A percentile compares a stretch with the other conserved stretches of the same genome.
Conservation (phyloP, 306 rosid species). For the Begonia peltatifolia region DNA sequence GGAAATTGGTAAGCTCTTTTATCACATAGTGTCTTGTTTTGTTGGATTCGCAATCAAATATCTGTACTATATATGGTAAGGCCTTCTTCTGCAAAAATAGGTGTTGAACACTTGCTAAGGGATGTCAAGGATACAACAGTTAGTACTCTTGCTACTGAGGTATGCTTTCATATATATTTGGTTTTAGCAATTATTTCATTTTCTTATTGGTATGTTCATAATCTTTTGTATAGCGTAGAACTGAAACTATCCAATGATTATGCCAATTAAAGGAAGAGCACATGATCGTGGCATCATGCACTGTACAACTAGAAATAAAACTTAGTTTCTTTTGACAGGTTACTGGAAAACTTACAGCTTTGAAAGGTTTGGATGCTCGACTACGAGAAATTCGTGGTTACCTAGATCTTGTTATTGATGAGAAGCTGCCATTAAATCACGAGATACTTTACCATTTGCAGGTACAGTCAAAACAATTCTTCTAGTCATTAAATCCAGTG, state of each 20-base stretch:
- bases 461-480: slow-evolving; percentile 17
- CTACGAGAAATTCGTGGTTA: slow-evolving; percentile 62
- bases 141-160: slow-evolving; percentile 88
- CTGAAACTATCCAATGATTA: no score
- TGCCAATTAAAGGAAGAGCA: no score
- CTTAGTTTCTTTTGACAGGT: slow-evolving; percentile 25
- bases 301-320: not conserved
- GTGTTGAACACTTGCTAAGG: slow-evolving; percentile 82
- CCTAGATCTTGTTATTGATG: slow-evolving; percentile 72
- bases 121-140: slow-evolving; percentile 71
- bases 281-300: no score
- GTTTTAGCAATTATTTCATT: not conserved
- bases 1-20: slow-evolving; percentile 54
- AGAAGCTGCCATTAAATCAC: slow-evolving; percentile 69
- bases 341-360: slow-evolving; percentile 73
- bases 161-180: slow-evolving; percentile 3
- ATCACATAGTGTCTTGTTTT: not conserved
- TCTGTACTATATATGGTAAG: not conserved
- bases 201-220: no score
- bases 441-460: slow-evolving; percentile 86
- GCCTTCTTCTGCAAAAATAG: slow-evolving; percentile 18
- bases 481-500: not conserved
- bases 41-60: no score
- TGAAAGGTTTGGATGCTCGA: slow-evolving; percentile 84
- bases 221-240: no score